phyloP scores from a whole-genome alignment of 2,329 filamentous ascomycete species.

The Penicillium expansum region DNA sequence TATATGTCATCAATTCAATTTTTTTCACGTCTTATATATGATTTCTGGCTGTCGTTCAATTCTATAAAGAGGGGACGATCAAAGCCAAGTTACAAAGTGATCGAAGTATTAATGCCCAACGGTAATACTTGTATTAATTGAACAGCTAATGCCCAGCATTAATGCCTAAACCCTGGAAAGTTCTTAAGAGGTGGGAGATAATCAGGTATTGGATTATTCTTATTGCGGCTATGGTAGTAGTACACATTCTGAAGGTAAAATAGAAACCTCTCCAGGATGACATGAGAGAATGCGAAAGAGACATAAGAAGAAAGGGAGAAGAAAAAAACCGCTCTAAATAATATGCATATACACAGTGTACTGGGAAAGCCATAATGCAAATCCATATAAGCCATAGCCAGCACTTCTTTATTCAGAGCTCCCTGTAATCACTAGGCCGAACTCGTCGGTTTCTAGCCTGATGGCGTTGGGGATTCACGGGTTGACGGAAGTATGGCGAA shows the following conservation, averaged over 20 bases:
- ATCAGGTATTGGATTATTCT: neutral
- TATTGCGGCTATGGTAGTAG: conserved; percentile 8
- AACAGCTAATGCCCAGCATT: neutral
- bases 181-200: neutral
- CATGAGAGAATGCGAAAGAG: neutral
- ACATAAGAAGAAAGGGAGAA: neutral
- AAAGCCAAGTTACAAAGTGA: neutral
- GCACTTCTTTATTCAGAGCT: conserved; percentile 54
- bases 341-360: conserved; percentile 7
- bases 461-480: conserved; percentile 89
- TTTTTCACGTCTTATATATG: neutral
- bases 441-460: conserved; percentile 76
- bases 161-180: neutral
- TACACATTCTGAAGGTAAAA: conserved; percentile 6
- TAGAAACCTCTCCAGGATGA: neutral
- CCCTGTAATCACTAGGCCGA: conserved; percentile 85
- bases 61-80: neutral
- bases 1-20: neutral
- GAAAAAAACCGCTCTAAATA: conserved; percentile 7
- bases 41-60: neutral
- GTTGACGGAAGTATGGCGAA: conserved; percentile 91
- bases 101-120: neutral
- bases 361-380: neutral
- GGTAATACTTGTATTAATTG: neutral
- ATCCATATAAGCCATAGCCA: neutral